Evolutionary conservation across 495 filamentous ascomycete genomes (phyloP).

Genomic region (Tuber calosporum): DNA sequence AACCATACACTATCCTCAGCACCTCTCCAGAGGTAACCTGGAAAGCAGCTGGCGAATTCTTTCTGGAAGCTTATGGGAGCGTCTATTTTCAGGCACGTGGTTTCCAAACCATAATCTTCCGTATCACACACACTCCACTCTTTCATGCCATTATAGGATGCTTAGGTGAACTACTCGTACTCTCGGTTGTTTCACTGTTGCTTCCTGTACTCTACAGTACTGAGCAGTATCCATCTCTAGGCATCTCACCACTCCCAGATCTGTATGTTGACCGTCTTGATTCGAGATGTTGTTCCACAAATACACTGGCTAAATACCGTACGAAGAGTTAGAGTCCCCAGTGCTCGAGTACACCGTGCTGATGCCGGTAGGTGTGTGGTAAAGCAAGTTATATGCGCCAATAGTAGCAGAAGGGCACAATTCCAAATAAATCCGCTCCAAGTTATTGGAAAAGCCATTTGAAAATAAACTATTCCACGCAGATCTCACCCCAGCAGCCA

Average conservation of each 20-base stretch:
- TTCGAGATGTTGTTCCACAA: background rate
- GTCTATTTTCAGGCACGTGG: slow-evolving; percentile 4
- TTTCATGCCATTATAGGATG: background rate
- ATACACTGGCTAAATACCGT: background rate
- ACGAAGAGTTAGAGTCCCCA: background rate
- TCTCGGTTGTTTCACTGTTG: background rate
- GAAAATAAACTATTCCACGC: background rate
- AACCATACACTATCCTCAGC: background rate
- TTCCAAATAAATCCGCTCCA: background rate
- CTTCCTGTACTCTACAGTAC: too few relatives aligned
- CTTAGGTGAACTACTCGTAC: background rate
- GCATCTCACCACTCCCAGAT: background rate
- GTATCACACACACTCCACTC: background rate
- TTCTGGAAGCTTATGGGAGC: slow-evolving; percentile 1
- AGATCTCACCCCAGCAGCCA: background rate
- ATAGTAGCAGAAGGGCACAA: background rate
- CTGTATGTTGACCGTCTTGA: background rate
- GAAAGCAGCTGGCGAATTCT: background rate
- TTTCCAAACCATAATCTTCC: background rate
- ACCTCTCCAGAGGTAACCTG: background rate
- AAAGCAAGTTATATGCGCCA: background rate
- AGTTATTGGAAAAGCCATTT: background rate
- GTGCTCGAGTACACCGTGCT: background rate
- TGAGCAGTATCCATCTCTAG: background rate
- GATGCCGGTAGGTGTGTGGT: background rate